Evolutionary conservation across 2,329 filamentous ascomycete species (phyloP), one percentile per base, ranked within the genome.

Genomic region (Scedosporium aurantiacum): DNA sequence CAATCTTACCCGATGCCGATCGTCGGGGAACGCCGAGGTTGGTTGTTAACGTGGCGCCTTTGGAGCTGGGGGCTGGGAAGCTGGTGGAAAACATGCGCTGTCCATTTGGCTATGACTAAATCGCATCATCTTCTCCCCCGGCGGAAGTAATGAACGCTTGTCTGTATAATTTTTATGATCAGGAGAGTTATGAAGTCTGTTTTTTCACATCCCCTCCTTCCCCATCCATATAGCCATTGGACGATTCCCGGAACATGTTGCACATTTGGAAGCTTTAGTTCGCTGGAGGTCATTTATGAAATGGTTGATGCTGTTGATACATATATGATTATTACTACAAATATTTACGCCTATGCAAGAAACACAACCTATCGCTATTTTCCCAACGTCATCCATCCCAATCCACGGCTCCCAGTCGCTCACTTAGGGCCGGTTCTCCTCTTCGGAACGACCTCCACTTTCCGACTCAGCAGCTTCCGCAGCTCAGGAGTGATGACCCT

Each of bases 401-500:
- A 18, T 5, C 50, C 41, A 16, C 50, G 37, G 18, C 3, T 23
- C 16, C 12, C 16, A 4, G 3, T 21, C 18, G 16, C 43, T 47
- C 43, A 47, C 32, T 55, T 60, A 28, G n/a, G 27, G 2, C 40
- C 58, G 3, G 43, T 45, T 66, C 65, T 64, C 47, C 45, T 60
- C 28, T 61, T 32, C 25, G 75, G 73, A 23, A 80, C 69, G 7
- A 79, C 68, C 59, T 78, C 76, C 6, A 81, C 74, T 58, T 77
- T 74, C 52, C 75, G 73, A 65, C 77, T 83, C 47, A 85, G 68
- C 47, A 85, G 67, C 63, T 76, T 77, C 57, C 82, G 75, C 64
- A 85, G 69, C 69, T 84, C 82, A 0, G 82, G 81, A 2, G 80
- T 83, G 58, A 85, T 83, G 14, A 82, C 73, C 68, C 76, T 81